Evolutionary conservation across 345 rosid species (phyloP).

Genomic region (Brassica cretica): DNA sequence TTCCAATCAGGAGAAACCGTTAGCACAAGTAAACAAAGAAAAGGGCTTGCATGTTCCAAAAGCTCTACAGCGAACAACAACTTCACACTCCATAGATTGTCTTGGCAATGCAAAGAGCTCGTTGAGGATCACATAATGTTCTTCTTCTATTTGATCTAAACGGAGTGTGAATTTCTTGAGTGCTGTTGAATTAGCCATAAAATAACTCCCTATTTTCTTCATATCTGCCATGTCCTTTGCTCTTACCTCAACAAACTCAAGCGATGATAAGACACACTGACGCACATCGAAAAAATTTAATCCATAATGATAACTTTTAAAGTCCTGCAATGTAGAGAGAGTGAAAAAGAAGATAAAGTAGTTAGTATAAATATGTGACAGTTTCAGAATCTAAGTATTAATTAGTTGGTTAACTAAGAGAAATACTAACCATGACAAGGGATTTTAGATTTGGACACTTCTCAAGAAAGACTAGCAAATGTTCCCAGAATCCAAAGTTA

Average conservation of each 20-base stretch:
- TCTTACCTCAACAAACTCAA: background rate
- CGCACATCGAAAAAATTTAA: background rate
- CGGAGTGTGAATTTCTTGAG: constrained; percentile 23
- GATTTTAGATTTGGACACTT: background rate
- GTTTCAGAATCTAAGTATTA: background rate
- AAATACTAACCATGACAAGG: background rate
- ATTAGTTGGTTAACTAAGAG: background rate
- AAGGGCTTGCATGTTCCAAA: constrained; percentile 9
- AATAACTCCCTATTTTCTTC: background rate
- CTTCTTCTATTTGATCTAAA: background rate
- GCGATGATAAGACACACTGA: background rate
- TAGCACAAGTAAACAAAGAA: background rate
- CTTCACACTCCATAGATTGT: constrained; percentile 13
- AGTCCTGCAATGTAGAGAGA: background rate
- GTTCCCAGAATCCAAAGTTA: background rate
- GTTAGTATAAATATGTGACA: background rate
- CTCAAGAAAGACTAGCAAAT: background rate
- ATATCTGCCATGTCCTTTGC: background rate
- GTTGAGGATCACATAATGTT: background rate
- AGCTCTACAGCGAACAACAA: constrained; percentile 12
- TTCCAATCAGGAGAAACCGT: background rate
- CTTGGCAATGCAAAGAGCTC: constrained; percentile 14
- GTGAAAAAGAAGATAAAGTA: background rate
- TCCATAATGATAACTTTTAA: background rate
- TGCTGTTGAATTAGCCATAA: background rate